These are phyloP conservation scores for Exophiala spinifera DNA, from an alignment of 2,329 filamentous ascomycete genomes.

Conservation along the genomic window DNA sequence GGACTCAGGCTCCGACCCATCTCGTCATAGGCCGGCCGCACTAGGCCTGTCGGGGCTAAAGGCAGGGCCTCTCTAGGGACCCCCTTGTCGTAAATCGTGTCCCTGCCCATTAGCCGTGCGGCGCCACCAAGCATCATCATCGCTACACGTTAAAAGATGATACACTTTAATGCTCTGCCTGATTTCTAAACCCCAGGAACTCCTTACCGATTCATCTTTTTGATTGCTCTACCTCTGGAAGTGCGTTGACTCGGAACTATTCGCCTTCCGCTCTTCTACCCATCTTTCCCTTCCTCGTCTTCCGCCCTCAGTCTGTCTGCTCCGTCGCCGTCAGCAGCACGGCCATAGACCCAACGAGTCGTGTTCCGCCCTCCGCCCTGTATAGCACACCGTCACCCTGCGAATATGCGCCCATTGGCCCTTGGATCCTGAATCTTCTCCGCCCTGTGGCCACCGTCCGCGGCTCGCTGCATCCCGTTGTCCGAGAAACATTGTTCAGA, in stretches of 20 bases:
- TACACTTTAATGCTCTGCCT: background rate
- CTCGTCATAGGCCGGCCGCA: background rate
- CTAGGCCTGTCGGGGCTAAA: too few relatives aligned
- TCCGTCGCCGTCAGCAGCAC: background rate
- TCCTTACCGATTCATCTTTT: background rate
- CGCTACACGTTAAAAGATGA: background rate
- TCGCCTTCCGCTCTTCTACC: conserved; percentile 5
- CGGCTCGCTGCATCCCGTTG: conserved; percentile 3
- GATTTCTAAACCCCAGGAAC: conserved; percentile 1
- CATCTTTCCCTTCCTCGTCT: background rate
- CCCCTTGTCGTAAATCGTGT: background rate
- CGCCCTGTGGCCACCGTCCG: background rate
- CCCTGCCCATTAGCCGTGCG: background rate
- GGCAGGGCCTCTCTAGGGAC: too few relatives aligned
- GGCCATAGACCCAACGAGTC: background rate
- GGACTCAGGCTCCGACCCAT: conserved; percentile 4
- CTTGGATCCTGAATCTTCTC: conserved; percentile 6
- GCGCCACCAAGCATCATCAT: background rate
- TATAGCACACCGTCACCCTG: background rate
- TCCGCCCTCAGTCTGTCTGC: background rate
- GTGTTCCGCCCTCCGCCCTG: background rate
- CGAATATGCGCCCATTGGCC: conserved; percentile 14
- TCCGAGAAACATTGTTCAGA: background rate
- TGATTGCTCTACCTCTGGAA: background rate
- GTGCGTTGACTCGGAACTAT: too few relatives aligned